Evolutionary conservation across 192 early-diverging fungal genomes (phyloP).

Genomic region (Backusella mclennaniae): DNA sequence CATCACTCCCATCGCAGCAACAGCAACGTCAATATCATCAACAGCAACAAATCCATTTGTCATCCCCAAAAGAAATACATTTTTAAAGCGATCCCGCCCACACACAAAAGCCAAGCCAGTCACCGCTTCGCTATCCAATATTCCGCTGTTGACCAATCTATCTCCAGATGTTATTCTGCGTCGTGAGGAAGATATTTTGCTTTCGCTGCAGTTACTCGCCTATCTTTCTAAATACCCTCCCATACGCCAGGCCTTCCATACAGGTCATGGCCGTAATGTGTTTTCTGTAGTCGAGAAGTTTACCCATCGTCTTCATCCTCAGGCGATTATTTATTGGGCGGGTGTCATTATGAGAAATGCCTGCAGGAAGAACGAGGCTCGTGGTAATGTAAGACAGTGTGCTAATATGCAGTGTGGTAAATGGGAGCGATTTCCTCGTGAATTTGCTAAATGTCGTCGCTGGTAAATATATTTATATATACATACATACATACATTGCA

Average conservation of each 20-base stretch:
- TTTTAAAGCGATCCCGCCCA: conserved; percentile 11
- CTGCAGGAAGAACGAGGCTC: conserved; percentile 72
- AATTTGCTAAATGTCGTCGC: conserved; percentile 85
- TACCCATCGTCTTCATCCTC: conserved; percentile 62
- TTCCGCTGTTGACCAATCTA: conserved; percentile 40
- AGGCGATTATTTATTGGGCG: conserved; percentile 72
- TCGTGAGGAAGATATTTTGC: conserved; percentile 78
- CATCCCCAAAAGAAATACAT: conserved; percentile 23
- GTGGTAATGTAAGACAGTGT: conserved; percentile 73
- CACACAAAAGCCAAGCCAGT: conserved; percentile 15
- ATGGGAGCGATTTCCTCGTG: conserved; percentile 69
- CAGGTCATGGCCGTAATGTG: conserved; percentile 56
- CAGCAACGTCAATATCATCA: neutral
- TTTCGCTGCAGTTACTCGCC: conserved; percentile 82
- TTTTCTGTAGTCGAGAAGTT: conserved; percentile 79
- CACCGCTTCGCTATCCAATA: conserved; percentile 19
- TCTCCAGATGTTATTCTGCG: conserved; percentile 46
- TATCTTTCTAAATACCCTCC: conserved; percentile 89
- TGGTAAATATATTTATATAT: conserved; percentile 43
- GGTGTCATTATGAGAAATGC: conserved; percentile 79
- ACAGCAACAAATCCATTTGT: neutral
- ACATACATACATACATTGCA: neutral
- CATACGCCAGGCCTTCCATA: conserved; percentile 64
- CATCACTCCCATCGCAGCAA: neutral
- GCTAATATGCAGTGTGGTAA: conserved; percentile 76